Base-by-base conservation (phyloP, 495 filamentous ascomycete species). In the Chaetomium cochliodes region DNA sequence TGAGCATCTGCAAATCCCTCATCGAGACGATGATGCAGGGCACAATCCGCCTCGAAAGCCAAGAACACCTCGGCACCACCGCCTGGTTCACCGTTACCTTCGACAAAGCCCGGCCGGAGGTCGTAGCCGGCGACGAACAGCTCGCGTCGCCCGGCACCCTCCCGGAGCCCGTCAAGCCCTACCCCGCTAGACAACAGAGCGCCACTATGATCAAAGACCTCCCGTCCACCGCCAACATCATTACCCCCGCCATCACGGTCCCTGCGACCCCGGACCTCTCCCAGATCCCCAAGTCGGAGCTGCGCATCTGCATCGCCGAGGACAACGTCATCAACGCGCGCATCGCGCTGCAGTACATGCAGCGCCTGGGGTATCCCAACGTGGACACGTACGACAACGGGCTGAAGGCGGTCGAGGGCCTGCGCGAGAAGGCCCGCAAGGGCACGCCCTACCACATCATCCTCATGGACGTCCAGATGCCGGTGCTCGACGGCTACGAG, bases 391-490 rank as follows among this genome's bases (percentile, higher is more conserved):
- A 90, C 75, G 89, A 87, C 65, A 93, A 97, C 69, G 92, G 92
- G 2, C 82, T 86, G 41, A 90, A 92, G 72, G 90, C 92, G 5
- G 90, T 97, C 33, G 92, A 96, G 70, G 92, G 92, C 5, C 79
- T 97, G 16, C 86, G 88, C 26, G 79, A 82, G n/a, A 87, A 84
- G 63, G 87, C 89, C 1, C 77, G 76, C 23, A 86, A 90, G 65
- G 89, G 87, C 6, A 78, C 79, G 8, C 92, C 92, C 2, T 90
- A 87, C 70, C 87, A 90, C 70, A 83, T 97, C 26, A 89, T 96
- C 22, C 81, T 97, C 30, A 96, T 97, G 92, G 92, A 97, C 73
- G 91, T 93, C 37, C 92, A 96, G 78, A 97, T 97, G 92, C 92
- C 92, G 0, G 86, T 92, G 8, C 83, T 96, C 2, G 92, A 96